phyloP scores from a whole-genome alignment of 495 filamentous ascomycete species.

The Penicillium desertorum region DNA sequence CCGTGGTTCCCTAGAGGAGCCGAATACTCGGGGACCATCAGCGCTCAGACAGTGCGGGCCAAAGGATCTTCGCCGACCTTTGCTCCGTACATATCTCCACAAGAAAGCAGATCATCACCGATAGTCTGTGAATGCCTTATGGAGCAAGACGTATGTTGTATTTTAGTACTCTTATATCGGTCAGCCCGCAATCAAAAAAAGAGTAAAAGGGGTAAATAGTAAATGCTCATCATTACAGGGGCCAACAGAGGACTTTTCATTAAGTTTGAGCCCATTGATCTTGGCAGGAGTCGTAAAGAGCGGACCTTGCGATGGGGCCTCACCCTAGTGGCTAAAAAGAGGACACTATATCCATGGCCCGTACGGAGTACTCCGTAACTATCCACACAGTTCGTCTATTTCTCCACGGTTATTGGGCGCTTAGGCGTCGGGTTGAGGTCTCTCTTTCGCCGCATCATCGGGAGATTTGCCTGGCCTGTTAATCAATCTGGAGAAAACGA shows the following conservation, averaged over 20 bases:
- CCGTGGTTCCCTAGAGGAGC: background rate
- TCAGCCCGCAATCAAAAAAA: background rate
- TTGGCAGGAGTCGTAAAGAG: slow-evolving; percentile 5
- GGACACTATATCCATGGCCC: slow-evolving; percentile 28
- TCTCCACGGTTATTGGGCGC: slow-evolving; percentile 17
- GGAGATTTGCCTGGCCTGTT: slow-evolving; percentile 19
- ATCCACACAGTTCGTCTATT: slow-evolving; percentile 27
- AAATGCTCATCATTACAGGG: background rate
- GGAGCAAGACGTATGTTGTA: background rate
- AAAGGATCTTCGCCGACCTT: background rate
- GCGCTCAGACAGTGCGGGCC: background rate
- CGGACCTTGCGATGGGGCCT: slow-evolving; percentile 8
- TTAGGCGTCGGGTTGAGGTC: slow-evolving; percentile 4
- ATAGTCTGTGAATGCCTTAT: background rate
- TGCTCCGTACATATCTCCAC: background rate
- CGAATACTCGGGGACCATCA: background rate
- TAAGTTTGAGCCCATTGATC: background rate
- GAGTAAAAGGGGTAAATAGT: background rate
- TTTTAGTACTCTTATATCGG: background rate
- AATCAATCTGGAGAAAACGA: slow-evolving; percentile 22
- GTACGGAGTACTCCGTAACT: slow-evolving; percentile 7
- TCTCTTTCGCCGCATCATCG: slow-evolving; percentile 16
- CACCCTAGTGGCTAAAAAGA: slow-evolving; percentile 7
- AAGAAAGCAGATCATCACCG: background rate
- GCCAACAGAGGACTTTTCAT: background rate